Evolutionary conservation across 306 rosid species (phyloP), one percentile per base, ranked within the genome.

Genomic region (Quercus dentata): DNA sequence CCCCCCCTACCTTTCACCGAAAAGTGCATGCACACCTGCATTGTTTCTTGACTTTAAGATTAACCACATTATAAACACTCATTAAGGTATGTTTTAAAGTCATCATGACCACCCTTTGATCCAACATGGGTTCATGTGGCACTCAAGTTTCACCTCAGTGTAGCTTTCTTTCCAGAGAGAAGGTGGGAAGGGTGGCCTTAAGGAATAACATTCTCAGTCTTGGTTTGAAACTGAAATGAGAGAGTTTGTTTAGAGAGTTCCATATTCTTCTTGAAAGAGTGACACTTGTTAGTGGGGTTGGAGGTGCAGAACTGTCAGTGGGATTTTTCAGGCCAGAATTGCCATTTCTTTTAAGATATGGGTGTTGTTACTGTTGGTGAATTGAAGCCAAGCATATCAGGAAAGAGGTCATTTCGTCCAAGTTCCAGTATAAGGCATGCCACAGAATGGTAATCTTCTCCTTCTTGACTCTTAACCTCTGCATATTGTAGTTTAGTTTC

Each of bases 351-450:
- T 38, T 70, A 74, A 79, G 82, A 76, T 64, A 96, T 96, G 99
- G 99, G 97, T 58, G 97, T 88, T 54, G 97, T 93, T 69, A 95
- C 97, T 64, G 88, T 88, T 65, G 97, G 97, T 74, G 99, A 96
- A 70, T 83, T 90, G 85, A 96, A 93, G 90, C 93, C 99, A 41
- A 93, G 97, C 86, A 92, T 93, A 79, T 93, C 98, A 15, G 98
- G 98, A 82, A 96, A 89, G 89, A 87, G 97, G 83, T 90, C 97
- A 5, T 91, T 90, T 83, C 92, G 92, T 56, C 91, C 99, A 6
- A 93, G 98, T 83, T 93, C 97, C 38, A 96, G 97, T 74, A 90
- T 93, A 79, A 90, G 98, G 74, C 98, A 96, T 85, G 98, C 99
- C 79, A 91, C 97, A 59, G 98, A 96, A 86, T 96, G 99, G 99